A percentile compares a stretch with the other conserved stretches of the same genome.
phyloP scores from a whole-genome alignment of 202 grass and related monocot genomes.

The Carex arenaria region DNA sequence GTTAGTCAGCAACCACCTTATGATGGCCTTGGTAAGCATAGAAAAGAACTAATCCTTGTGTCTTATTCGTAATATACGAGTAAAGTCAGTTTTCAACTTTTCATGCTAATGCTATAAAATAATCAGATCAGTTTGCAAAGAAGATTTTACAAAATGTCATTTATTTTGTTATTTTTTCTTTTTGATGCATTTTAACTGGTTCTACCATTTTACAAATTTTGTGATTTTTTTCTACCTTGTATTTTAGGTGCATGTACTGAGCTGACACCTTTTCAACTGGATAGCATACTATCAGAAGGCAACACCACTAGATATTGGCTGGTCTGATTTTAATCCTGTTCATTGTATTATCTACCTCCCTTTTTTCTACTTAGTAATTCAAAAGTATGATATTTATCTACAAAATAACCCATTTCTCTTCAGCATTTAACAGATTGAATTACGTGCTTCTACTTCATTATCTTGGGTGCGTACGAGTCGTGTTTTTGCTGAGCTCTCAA shows the following conservation, averaged over 20 bases:
- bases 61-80: background rate
- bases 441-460: slow-evolving; percentile 67
- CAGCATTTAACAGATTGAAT: slow-evolving; percentile 66
- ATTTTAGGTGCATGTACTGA: slow-evolving; percentile 60
- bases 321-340: slow-evolving; percentile 43
- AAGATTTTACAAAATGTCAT: background rate
- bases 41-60: background rate
- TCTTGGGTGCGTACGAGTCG: slow-evolving; percentile 68
- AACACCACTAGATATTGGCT: slow-evolving; percentile 76
- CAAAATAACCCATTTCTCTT: background rate
- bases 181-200: background rate
- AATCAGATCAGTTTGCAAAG: background rate
- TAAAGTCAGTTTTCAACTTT: background rate
- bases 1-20: slow-evolving; percentile 78
- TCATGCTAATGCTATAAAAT: slow-evolving; percentile 1
- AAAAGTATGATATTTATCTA: background rate
- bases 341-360: background rate
- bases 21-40: slow-evolving; percentile 57
- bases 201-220: background rate
- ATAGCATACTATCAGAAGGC: slow-evolving; percentile 78
- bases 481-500: slow-evolving; percentile 81
- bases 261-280: slow-evolving; percentile 89
- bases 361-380: background rate
- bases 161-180: background rate
- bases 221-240: background rate